Percentiles rank a stretch among this genome's conserved stretches.
Conservation (phyloP, 2,329 filamentous ascomycete genomes). For the Aureobasidium pullulans region DNA sequence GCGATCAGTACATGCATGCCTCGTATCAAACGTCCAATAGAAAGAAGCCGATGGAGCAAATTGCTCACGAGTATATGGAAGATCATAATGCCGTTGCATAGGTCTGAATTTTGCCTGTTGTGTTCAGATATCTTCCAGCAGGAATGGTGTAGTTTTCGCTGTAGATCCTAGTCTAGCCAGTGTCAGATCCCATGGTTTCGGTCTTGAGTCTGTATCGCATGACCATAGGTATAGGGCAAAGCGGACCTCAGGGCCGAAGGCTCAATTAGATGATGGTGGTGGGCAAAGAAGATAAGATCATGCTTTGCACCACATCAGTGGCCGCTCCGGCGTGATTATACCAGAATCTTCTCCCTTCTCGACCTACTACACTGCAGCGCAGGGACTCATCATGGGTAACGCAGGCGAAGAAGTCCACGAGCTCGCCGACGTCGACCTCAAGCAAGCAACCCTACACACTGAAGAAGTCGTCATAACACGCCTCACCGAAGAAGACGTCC, state of each 20-base stretch:
- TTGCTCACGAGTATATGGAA: background rate
- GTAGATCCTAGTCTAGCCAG: background rate
- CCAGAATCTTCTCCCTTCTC: too few species aligned
- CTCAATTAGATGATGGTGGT: too few species aligned
- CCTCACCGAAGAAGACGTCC: slow-evolving; percentile 41
- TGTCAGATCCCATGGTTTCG: background rate
- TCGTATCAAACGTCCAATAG: background rate
- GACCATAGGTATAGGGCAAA: background rate
- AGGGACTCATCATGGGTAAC: background rate
- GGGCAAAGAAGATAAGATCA: background rate
- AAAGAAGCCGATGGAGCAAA: background rate
- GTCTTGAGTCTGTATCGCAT: background rate
- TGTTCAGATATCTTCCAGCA: background rate
- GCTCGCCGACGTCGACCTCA: slow-evolving; percentile 26
- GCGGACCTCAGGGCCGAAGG: background rate
- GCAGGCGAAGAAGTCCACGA: slow-evolving; percentile 16
- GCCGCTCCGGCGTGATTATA: background rate
- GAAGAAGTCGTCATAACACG: slow-evolving; percentile 40
- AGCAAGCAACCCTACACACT: slow-evolving; percentile 24
- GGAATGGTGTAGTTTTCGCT: background rate
- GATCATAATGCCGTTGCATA: background rate
- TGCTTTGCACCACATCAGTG: background rate
- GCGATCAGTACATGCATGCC: background rate
- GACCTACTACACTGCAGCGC: background rate
- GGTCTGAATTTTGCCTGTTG: background rate